Conservation (phyloP, 805 yeast genomes). For the Wickerhamiella kurtzmanii region DNA sequence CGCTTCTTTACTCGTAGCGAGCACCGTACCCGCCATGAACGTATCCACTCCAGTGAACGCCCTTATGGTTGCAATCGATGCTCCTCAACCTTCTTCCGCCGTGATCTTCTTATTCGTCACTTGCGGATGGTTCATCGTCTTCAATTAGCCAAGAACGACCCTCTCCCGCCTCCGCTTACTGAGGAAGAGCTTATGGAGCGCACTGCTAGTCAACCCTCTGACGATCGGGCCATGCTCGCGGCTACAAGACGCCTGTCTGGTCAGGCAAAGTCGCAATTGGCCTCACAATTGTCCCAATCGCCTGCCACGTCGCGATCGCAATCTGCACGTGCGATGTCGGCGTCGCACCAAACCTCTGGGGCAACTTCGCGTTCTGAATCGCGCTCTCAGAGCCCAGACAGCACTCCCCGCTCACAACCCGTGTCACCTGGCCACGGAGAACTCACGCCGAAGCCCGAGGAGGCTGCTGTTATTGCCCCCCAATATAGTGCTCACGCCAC, state of each 20-base stretch:
- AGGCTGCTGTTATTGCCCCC: no score
- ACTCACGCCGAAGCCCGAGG: no score
- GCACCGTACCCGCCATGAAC: slow-evolving; percentile 10
- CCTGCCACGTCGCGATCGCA: no score
- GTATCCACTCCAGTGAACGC: slow-evolving; percentile 7
- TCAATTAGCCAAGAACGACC: slow-evolving; percentile 2
- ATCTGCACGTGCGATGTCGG: no score
- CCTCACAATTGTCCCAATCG: no score
- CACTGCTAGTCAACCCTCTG: neutral
- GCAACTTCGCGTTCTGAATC: no score
- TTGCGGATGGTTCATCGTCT: slow-evolving; percentile 5
- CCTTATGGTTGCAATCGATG: slow-evolving; percentile 4
- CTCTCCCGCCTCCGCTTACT: slow-evolving; percentile 1
- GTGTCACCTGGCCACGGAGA: no score
- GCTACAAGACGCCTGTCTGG: neutral
- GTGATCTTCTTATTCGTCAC: slow-evolving; percentile 8
- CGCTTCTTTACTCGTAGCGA: slow-evolving; percentile 7
- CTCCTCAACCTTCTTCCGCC: slow-evolving; percentile 6
- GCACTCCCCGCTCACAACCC: no score
- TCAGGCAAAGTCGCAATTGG: no score
- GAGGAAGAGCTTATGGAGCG: neutral
- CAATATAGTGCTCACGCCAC: no score
- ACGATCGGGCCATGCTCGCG: neutral
- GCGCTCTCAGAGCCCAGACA: no score
- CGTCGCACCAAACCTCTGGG: no score